A percentile compares a stretch with the other conserved stretches of the same genome.
Evolutionary conservation across 345 rosid species (phyloP).

Genomic region (Eucalyptus cladocalyx): DNA sequence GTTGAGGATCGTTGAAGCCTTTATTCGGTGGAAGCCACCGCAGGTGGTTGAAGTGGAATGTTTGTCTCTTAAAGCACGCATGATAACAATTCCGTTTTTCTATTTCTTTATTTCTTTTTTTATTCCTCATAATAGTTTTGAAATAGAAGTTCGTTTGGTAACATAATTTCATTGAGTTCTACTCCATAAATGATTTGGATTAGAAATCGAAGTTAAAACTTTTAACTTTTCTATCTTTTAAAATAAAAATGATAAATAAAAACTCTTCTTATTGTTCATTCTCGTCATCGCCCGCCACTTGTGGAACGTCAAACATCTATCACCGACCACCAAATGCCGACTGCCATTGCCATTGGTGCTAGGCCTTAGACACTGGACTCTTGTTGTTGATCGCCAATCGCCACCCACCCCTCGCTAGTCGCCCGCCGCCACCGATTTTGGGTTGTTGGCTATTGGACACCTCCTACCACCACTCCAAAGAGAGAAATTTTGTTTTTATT

Average conservation of each 20-base stretch:
- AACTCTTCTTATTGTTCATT: rapidly evolving
- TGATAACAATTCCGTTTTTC: rapidly evolving
- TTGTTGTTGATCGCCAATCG: too few species aligned
- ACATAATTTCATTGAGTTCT: rapidly evolving
- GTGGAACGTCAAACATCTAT: rapidly evolving
- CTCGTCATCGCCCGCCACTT: rapidly evolving
- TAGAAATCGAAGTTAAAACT: rapidly evolving
- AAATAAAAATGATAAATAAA: rapidly evolving
- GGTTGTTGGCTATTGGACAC: rapidly evolving
- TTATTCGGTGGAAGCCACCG: too few species aligned
- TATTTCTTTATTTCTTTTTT: rapidly evolving
- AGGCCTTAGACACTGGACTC: too few species aligned
- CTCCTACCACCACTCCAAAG: rapidly evolving
- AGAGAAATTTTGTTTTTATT: rapidly evolving
- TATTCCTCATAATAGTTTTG: rapidly evolving
- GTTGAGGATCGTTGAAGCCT: too few species aligned
- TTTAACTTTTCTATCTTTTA: too few species aligned
- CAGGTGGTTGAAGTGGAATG: too few species aligned
- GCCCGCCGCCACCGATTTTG: rapidly evolving
- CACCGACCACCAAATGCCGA: rapidly evolving
- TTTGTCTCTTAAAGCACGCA: rapidly evolving
- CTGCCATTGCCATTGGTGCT: rapidly evolving
- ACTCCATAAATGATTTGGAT: too few species aligned
- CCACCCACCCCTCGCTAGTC: rapidly evolving
- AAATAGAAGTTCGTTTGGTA: rapidly evolving